phyloP scores from a whole-genome alignment of 2,329 filamentous ascomycete species.

The Talaromyces sp. region DNA sequence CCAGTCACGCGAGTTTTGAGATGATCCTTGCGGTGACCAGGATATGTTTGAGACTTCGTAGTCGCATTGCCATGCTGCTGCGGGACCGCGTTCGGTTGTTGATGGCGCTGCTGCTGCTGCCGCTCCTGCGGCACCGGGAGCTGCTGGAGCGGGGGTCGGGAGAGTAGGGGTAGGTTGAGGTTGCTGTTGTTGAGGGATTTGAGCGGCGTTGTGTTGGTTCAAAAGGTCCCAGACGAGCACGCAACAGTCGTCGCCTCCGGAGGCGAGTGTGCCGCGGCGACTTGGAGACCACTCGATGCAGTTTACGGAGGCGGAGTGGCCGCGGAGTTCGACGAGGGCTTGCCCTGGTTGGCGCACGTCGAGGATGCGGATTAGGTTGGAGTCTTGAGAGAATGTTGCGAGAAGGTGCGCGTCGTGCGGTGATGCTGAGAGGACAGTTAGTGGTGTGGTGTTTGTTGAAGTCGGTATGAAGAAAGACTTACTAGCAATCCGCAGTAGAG shows the following conservation, averaged over 20 bases:
- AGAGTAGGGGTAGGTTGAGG: conserved; percentile 29
- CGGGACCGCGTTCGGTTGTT: conserved; percentile 43
- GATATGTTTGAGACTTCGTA: conserved; percentile 48
- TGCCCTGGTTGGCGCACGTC: conserved; percentile 96
- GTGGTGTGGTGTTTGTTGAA: neutral
- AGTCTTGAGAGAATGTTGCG: conserved; percentile 95
- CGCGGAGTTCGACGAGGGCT: conserved; percentile 86
- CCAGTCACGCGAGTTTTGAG: conserved; percentile 38
- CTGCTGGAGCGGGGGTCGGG: conserved; percentile 23
- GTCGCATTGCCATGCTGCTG: conserved; percentile 46
- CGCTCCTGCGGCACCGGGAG: conserved; percentile 9
- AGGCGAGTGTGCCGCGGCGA: conserved; percentile 81
- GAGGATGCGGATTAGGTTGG: conserved; percentile 85
- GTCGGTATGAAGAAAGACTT: conserved; percentile 19
- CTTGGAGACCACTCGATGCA: conserved; percentile 94
- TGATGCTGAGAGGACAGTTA: conserved; percentile 57
- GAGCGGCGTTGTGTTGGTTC: conserved; percentile 57
- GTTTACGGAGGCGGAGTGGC: conserved; percentile 80
- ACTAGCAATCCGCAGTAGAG: conserved; percentile 44
- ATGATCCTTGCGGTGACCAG: conserved; percentile 42
- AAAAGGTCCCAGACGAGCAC: conserved; percentile 93
- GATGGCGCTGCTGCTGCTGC: conserved; percentile 24
- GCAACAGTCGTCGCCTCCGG: conserved; percentile 85
- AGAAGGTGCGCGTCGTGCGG: conserved; percentile 93
- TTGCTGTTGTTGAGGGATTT: conserved; percentile 28